phyloP scores from a whole-genome alignment of 371 early-diverging fungal genomes.

The Paraphysoderma sedebokerense region DNA sequence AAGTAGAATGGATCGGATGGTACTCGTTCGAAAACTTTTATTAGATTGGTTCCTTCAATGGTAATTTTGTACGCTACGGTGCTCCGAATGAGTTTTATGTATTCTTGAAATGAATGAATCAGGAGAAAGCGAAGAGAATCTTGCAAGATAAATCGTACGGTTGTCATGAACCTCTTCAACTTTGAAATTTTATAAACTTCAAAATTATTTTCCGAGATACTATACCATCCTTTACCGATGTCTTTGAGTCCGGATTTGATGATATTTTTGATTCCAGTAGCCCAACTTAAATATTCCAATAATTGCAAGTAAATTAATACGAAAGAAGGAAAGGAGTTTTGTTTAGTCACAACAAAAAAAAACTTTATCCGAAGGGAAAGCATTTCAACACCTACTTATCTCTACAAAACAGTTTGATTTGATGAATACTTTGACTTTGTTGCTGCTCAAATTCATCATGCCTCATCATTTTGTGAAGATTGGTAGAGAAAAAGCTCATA shows the following conservation, averaged over 20 bases:
- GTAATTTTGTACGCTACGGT: too few relatives aligned
- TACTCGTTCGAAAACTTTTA: too few relatives aligned
- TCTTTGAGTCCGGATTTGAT: constrained; percentile 27
- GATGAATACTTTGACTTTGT: constrained; percentile 20
- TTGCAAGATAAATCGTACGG: constrained; percentile 33
- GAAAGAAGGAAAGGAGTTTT: too few relatives aligned
- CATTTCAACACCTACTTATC: constrained; percentile 16
- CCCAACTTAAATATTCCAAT: constrained; percentile 31
- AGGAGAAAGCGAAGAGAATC: constrained; percentile 27
- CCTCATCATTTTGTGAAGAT: constrained; percentile 23
- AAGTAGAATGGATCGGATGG: not conserved
- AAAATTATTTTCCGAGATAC: constrained; percentile 27
- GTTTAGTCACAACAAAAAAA: too few relatives aligned
- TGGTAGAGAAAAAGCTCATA: constrained; percentile 5
- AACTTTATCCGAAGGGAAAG: not conserved
- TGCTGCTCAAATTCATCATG: constrained; percentile 35
- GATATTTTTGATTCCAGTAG: constrained; percentile 16
- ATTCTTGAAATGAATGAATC: constrained; percentile 21
- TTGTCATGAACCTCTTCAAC: constrained; percentile 27
- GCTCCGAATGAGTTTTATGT: constrained; percentile 16
- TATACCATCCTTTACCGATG: constrained; percentile 41
- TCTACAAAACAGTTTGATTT: constrained; percentile 17
- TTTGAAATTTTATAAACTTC: constrained; percentile 35
- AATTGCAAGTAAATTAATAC: too few relatives aligned
- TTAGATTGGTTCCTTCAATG: too few relatives aligned